Conservation (phyloP, 2,329 filamentous ascomycete genomes). For the Pleoardoris graminearum region DNA sequence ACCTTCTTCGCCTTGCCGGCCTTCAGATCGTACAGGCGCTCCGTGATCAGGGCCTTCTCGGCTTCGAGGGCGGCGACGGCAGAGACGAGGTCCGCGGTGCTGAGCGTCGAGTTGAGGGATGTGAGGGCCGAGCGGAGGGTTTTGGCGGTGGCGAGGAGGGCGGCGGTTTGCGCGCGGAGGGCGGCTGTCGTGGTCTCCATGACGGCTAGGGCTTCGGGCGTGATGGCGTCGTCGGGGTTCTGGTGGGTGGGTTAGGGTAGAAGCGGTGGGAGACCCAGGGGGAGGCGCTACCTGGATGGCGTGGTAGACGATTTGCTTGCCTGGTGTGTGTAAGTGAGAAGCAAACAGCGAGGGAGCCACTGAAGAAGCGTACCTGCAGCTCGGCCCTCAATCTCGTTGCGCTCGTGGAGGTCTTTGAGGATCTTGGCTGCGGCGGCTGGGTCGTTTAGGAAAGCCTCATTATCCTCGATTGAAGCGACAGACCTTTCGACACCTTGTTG, state of each 20-base stretch:
- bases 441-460: conserved; percentile 13
- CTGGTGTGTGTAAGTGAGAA: conserved; percentile 38
- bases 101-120: conserved; percentile 53
- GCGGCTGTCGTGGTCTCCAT: conserved; percentile 55
- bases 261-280: too few relatives aligned
- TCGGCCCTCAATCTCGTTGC: conserved; percentile 61
- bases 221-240: conserved; percentile 54
- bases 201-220: conserved; percentile 53
- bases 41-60: conserved; percentile 49
- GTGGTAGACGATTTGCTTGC: conserved; percentile 67
- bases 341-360: background rate
- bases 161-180: conserved; percentile 51
- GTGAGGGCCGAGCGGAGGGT: conserved; percentile 53
- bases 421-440: conserved; percentile 62
- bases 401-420: conserved; percentile 65
- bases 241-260: too few relatives aligned
- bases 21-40: conserved; percentile 48
- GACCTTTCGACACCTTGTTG: conserved; percentile 62
- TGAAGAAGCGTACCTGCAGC: conserved; percentile 49
- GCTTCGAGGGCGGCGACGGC: conserved; percentile 49
- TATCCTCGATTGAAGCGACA: conserved; percentile 6
- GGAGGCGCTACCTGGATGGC: conserved; percentile 47
- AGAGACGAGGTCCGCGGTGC: conserved; percentile 55
- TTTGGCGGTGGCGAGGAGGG: conserved; percentile 53
- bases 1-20: conserved; percentile 51